phyloP scores from a whole-genome alignment of 2,329 filamentous ascomycete genomes.

The Scedosporium apiospermum region DNA sequence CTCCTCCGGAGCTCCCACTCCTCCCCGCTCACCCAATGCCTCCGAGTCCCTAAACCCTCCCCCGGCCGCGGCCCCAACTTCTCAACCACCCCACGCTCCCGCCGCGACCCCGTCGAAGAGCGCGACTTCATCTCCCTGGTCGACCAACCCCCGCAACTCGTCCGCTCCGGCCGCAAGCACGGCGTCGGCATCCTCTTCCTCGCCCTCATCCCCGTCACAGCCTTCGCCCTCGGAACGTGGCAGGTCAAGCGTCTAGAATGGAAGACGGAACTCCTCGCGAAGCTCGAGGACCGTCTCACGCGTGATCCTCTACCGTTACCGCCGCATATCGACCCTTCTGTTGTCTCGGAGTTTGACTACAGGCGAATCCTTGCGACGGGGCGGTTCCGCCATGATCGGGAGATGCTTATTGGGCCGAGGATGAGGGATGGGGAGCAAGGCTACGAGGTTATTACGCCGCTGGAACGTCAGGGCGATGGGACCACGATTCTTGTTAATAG shows the following conservation, averaged over 20 bases:
- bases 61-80: neutral
- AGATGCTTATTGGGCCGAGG: conserved; percentile 92
- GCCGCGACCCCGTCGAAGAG: conserved; percentile 47
- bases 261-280: conserved; percentile 89
- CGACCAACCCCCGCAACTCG: conserved; percentile 68
- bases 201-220: conserved; percentile 81
- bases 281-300: conserved; percentile 83
- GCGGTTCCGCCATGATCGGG: conserved; percentile 71
- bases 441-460: conserved; percentile 82
- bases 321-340: conserved; percentile 69
- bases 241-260: conserved; percentile 86
- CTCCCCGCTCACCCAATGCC: neutral
- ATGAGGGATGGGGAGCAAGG: conserved; percentile 84
- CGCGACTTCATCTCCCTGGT: conserved; percentile 76
- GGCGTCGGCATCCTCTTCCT: conserved; percentile 74
- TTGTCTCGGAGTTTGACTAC: conserved; percentile 84
- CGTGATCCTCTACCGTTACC: conserved; percentile 80
- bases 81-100: conserved; percentile 7
- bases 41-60: neutral
- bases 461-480: conserved; percentile 55
- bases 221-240: conserved; percentile 87
- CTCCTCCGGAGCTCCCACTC: neutral
- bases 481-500: conserved; percentile 78
- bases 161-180: conserved; percentile 64
- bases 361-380: conserved; percentile 71